These are phyloP conservation scores for Colletotrichum plurivorum DNA, from an alignment of 2,329 filamentous ascomycete genomes.

Conservation along the genomic window DNA sequence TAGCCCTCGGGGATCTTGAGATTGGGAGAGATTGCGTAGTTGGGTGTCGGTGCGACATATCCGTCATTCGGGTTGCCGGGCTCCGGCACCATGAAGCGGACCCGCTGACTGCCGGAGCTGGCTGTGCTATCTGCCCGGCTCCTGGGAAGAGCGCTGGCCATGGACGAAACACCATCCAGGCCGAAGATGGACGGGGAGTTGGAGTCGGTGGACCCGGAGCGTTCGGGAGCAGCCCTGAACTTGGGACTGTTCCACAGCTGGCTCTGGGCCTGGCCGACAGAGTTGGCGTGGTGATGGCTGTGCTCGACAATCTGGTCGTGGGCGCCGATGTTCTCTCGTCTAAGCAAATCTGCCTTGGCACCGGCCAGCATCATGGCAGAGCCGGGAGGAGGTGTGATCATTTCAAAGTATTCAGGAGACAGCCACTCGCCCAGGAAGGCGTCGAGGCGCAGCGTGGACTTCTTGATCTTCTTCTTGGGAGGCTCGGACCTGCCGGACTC, in stretches of 20 bases:
- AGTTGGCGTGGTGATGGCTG: conserved; percentile 38
- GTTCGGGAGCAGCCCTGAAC: conserved; percentile 36
- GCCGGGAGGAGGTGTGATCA: conserved; percentile 89
- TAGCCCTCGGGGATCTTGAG: conserved; percentile 90
- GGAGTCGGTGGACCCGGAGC: conserved; percentile 40
- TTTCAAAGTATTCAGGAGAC: conserved; percentile 91
- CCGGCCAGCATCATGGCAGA: conserved; percentile 89
- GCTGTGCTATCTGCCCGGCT: conserved; percentile 42
- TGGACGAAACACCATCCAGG: conserved; percentile 48
- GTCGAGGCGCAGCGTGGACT: conserved; percentile 83
- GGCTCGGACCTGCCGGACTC: conserved; percentile 20
- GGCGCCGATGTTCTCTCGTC: conserved; percentile 77
- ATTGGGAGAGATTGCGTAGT: conserved; percentile 85
- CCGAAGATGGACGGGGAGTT: conserved; percentile 37
- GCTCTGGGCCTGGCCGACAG: conserved; percentile 37
- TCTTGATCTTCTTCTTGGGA: conserved; percentile 56
- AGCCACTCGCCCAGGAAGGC: conserved; percentile 97
- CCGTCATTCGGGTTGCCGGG: conserved; percentile 50
- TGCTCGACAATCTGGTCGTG: conserved; percentile 47
- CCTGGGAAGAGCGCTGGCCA: conserved; percentile 53
- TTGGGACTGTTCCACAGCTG: conserved; percentile 55
- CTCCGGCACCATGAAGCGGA: conserved; percentile 32
- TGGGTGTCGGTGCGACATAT: conserved; percentile 84
- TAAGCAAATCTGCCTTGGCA: conserved; percentile 89
- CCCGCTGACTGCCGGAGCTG: conserved; percentile 43